Conservation (phyloP, 2,329 filamentous ascomycete species). For the Pseudocercospora fijiensis region DNA sequence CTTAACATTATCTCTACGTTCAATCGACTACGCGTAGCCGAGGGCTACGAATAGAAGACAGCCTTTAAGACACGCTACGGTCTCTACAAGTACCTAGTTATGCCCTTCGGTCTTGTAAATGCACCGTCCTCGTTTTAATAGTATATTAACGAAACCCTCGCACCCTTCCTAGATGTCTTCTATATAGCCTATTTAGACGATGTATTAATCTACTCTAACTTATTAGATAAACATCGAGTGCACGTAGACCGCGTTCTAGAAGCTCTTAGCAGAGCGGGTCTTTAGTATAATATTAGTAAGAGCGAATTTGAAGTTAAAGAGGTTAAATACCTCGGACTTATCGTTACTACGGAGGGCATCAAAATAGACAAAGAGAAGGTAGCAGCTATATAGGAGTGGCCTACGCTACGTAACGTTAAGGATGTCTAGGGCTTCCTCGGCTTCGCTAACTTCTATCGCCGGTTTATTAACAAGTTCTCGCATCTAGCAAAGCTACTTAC, state of each 20-base stretch:
- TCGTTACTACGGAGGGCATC: conserved; percentile 7
- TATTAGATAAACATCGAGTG: conserved; percentile 5
- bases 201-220: conserved; percentile 38
- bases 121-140: conserved; percentile 31
- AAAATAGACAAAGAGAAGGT: not conserved
- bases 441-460: too few relatives aligned
- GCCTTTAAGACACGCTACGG: conserved; percentile 27
- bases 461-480: not conserved
- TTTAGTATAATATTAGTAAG: conserved; percentile 21
- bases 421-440: too few relatives aligned
- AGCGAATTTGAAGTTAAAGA: conserved; percentile 21
- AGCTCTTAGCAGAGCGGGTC: not conserved
- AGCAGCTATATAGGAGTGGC: not conserved
- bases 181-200: conserved; percentile 36
- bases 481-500: not conserved
- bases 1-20: conserved; percentile 30
- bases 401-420: not conserved
- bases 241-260: conserved; percentile 7
- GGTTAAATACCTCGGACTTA: conserved; percentile 23
- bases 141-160: conserved; percentile 31
- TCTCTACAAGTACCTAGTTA: conserved; percentile 31
- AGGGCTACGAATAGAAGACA: conserved; percentile 29
- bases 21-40: conserved; percentile 30
- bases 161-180: conserved; percentile 16
- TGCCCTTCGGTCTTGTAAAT: conserved; percentile 32